These are phyloP conservation scores for Tilletia indica DNA, from an alignment of 1,284 basidiomycete species.

Conservation along the genomic window DNA sequence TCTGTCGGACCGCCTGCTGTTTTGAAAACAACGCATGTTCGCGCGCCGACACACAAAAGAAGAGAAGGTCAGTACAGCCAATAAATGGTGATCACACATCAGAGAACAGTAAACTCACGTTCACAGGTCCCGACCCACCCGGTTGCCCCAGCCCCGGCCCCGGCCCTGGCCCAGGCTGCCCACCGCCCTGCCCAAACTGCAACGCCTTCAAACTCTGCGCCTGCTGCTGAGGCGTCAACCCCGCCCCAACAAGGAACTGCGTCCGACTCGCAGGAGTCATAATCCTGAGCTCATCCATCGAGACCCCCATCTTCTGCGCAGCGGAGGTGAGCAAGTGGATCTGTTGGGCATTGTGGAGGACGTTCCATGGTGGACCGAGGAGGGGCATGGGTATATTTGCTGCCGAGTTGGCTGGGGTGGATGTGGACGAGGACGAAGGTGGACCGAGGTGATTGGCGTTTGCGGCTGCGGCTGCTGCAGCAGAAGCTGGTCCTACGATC, in stretches of 20 bases:
- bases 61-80: too few species aligned
- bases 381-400: not conserved
- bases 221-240: slow-evolving; percentile 4
- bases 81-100: too few species aligned
- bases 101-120: too few species aligned
- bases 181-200: not conserved
- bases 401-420: not conserved
- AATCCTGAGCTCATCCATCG: slow-evolving; percentile 50
- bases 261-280: slow-evolving; percentile 40
- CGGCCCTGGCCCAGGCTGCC: too few species aligned
- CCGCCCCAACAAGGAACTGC: not conserved
- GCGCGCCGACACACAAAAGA: too few species aligned
- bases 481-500: not conserved
- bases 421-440: not conserved
- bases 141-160: not conserved
- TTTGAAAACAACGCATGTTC: too few species aligned
- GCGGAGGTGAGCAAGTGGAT: slow-evolving; percentile 36
- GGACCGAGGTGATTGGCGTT: not conserved
- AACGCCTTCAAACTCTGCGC: not conserved
- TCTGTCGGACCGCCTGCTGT: not conserved
- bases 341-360: not conserved
- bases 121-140: too few species aligned
- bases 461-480: slow-evolving; percentile 1
- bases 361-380: not conserved
- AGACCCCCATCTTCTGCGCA: slow-evolving; percentile 45